phyloP scores from a whole-genome alignment of 1,284 basidiomycete species.

The Ceratobasidium sp. region DNA sequence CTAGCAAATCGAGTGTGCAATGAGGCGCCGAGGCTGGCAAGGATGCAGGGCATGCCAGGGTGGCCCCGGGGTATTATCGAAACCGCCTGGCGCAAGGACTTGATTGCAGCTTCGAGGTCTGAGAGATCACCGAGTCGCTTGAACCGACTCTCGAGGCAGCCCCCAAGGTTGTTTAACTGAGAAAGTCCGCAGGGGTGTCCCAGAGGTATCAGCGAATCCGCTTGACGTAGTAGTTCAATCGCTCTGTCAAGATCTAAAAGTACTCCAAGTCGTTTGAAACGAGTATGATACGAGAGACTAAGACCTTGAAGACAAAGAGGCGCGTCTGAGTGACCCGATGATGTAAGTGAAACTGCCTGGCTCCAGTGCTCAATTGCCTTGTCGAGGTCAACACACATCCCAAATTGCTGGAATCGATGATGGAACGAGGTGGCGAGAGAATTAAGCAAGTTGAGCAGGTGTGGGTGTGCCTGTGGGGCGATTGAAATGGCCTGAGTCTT shows the following conservation, averaged over 20 bases:
- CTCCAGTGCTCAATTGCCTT: neutral
- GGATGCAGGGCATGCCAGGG: no score
- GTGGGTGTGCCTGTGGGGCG: neutral
- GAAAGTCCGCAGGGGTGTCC: neutral
- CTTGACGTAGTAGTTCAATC: constrained; percentile 5
- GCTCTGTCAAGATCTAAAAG: constrained; percentile 5
- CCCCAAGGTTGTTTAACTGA: constrained; percentile 4
- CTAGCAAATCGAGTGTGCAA: neutral
- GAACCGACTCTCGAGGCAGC: neutral
- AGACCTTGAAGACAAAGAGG: constrained; percentile 7
- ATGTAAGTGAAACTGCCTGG: constrained; percentile 8
- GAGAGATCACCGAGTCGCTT: neutral
- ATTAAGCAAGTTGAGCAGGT: neutral
- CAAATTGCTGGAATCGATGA: neutral
- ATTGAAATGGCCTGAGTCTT: neutral
- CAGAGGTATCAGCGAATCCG: neutral
- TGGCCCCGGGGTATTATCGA: neutral
- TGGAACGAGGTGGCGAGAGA: neutral
- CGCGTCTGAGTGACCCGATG: neutral
- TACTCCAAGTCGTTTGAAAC: neutral
- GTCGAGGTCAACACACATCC: neutral
- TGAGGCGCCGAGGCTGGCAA: neutral
- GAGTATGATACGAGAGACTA: neutral
- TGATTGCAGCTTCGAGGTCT: constrained; percentile 11
- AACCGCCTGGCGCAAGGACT: neutral